Evolutionary conservation across 306 rosid genomes (phyloP).

Genomic region (Elaeagnus macrophylla): DNA sequence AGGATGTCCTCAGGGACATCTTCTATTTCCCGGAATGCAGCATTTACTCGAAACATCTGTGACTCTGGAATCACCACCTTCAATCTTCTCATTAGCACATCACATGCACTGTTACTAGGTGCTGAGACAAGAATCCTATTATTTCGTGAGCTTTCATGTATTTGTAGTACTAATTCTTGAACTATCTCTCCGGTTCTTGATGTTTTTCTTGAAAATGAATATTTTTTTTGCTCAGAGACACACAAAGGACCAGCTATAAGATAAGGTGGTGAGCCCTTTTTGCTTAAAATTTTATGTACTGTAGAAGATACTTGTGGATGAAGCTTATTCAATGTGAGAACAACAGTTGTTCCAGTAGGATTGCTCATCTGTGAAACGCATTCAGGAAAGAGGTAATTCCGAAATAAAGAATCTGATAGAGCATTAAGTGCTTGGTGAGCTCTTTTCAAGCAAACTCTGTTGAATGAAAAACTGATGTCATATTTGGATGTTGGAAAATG

Average conservation of each 20-base stretch:
- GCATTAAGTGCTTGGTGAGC: slow-evolving; percentile 29
- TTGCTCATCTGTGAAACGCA: not conserved
- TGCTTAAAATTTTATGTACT: slow-evolving; percentile 7
- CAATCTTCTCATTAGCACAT: slow-evolving; percentile 23
- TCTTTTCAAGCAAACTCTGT: slow-evolving; percentile 28
- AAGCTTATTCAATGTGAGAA: not conserved
- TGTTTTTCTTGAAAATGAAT: not conserved
- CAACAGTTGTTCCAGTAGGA: not conserved
- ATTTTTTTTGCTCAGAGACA: slow-evolving; percentile 4
- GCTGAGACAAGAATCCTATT: slow-evolving; percentile 23
- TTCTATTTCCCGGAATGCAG: slow-evolving; percentile 21
- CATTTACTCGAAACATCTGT: slow-evolving; percentile 21
- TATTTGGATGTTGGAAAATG: slow-evolving; percentile 11
- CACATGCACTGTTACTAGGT: slow-evolving; percentile 23
- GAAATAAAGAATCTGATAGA: slow-evolving; percentile 16
- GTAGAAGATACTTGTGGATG: slow-evolving; percentile 5
- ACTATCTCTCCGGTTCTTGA: slow-evolving; percentile 18
- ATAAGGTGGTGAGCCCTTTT: slow-evolving; percentile 25
- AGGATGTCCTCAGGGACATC: slow-evolving; percentile 29
- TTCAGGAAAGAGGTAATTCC: slow-evolving; percentile 24
- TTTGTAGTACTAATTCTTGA: slow-evolving; percentile 17
- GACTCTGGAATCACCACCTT: slow-evolving; percentile 18
- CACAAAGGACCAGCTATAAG: slow-evolving; percentile 18
- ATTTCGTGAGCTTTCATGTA: slow-evolving; percentile 5
- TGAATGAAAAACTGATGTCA: slow-evolving; percentile 32